Evolutionary conservation across 2,329 filamentous ascomycete species (phyloP).

Genomic region (Aureobasidium lini): DNA sequence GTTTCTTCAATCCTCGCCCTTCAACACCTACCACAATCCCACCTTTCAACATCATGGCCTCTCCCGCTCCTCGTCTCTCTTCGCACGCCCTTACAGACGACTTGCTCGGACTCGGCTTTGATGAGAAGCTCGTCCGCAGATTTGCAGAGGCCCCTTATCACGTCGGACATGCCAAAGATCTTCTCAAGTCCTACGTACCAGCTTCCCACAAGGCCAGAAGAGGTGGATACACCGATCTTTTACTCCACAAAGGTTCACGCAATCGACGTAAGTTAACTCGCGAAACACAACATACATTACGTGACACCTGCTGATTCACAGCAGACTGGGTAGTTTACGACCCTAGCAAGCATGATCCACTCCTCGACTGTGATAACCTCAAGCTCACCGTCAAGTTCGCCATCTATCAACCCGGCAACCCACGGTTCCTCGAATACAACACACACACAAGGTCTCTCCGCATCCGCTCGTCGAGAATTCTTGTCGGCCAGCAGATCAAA

Average conservation of each 20-base stretch:
- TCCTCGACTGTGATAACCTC: background rate
- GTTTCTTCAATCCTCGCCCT: no score
- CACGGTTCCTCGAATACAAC: background rate
- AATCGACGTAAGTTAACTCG: background rate
- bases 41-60: background rate
- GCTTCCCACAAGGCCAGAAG: background rate
- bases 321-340: slow-evolving; percentile 11
- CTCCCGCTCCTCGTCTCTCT: background rate
- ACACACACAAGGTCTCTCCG: background rate
- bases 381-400: background rate
- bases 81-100: background rate
- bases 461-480: slow-evolving; percentile 5
- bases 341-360: background rate
- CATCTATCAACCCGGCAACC: slow-evolving; percentile 1
- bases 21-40: background rate
- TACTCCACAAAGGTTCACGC: background rate
- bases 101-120: background rate
- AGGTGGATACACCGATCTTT: background rate
- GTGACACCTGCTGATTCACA: background rate
- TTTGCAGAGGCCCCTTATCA: background rate
- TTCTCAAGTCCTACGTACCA: background rate
- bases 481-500: slow-evolving; percentile 1
- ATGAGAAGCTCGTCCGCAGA: background rate
- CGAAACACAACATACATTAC: background rate
- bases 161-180: background rate